Evolutionary conservation across 495 filamentous ascomycete genomes (phyloP).

Genomic region (Umbilicaria muhlenbergii): DNA sequence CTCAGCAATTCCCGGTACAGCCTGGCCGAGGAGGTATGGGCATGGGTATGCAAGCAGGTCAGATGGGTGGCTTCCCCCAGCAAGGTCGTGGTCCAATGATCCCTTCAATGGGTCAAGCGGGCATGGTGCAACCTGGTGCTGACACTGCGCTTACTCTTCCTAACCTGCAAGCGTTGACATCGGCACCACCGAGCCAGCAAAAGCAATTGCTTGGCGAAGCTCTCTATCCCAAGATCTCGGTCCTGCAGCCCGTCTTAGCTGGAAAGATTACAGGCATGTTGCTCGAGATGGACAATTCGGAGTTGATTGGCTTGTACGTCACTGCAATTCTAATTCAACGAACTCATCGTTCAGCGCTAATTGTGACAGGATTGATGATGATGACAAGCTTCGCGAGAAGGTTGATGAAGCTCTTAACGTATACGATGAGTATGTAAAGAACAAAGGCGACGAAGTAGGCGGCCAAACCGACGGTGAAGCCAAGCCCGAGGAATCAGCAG

Average conservation of each 20-base stretch:
- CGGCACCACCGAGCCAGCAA: slow-evolving; percentile 54
- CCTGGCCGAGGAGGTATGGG: slow-evolving; percentile 28
- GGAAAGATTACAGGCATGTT: slow-evolving; percentile 99
- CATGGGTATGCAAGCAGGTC: slow-evolving; percentile 28
- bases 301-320: slow-evolving; percentile 91
- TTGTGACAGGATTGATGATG: slow-evolving; percentile 63
- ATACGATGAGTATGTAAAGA: slow-evolving; percentile 97
- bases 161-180: slow-evolving; percentile 30
- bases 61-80: slow-evolving; percentile 32
- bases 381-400: slow-evolving; percentile 77
- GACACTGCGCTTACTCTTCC: slow-evolving; percentile 23
- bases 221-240: slow-evolving; percentile 94
- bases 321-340: not conserved
- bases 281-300: slow-evolving; percentile 93
- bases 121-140: slow-evolving; percentile 17
- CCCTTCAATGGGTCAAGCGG: slow-evolving; percentile 21
- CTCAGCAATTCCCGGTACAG: slow-evolving; percentile 24
- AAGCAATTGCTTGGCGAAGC: slow-evolving; percentile 98
- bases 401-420: slow-evolving; percentile 92
- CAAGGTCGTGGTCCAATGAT: slow-evolving; percentile 17
- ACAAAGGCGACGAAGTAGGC: slow-evolving; percentile 31
- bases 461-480: slow-evolving; percentile 25
- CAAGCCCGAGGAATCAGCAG: slow-evolving; percentile 13
- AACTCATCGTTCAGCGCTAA: slow-evolving; percentile 8
- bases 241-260: slow-evolving; percentile 81